Evolutionary conservation across 495 filamentous ascomycete species (phyloP).

Genomic region (Tuber calosporum): DNA sequence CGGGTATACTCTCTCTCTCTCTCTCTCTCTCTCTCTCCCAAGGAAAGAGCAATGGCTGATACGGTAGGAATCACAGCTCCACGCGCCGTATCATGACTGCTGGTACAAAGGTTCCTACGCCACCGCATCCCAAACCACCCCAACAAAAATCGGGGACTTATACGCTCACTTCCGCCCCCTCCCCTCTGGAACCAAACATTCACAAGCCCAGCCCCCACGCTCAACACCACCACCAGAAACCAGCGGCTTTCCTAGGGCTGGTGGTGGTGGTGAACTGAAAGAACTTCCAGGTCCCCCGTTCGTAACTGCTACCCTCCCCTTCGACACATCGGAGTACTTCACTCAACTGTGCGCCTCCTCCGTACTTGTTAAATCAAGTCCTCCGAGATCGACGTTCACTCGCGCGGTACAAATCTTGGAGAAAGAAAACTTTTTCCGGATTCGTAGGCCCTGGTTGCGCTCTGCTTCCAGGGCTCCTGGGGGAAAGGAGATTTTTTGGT

Average conservation of each 20-base stretch:
- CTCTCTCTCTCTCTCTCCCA: no score
- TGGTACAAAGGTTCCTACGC: slow-evolving; percentile 1
- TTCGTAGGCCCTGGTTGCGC: slow-evolving; percentile 27
- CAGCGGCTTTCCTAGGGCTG: not conserved
- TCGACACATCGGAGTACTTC: slow-evolving; percentile 25
- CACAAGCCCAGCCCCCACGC: not conserved
- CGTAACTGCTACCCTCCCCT: slow-evolving; percentile 4
- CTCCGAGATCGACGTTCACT: not conserved
- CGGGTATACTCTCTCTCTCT: slow-evolving; percentile 16
- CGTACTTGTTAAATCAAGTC: slow-evolving; percentile 10
- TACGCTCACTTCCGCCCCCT: slow-evolving; percentile 30
- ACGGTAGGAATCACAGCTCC: not conserved
- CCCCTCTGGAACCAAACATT: not conserved
- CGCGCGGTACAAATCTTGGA: not conserved
- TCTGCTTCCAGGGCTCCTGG: slow-evolving; percentile 5
- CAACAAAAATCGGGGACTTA: not conserved
- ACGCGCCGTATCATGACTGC: slow-evolving; percentile 23
- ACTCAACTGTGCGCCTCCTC: slow-evolving; percentile 25
- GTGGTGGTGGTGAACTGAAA: not conserved
- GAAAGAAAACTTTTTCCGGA: slow-evolving; percentile 25
- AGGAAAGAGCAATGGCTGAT: not conserved
- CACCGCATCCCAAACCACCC: not conserved
- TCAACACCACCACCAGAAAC: not conserved
- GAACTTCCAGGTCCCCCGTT: not conserved
- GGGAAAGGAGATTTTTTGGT: slow-evolving; percentile 16